Percentiles rank a stretch among this genome's conserved stretches.
These are phyloP conservation scores for Triglochin maritima DNA, from an alignment of 106 monocot species.

Conservation along the genomic window DNA sequence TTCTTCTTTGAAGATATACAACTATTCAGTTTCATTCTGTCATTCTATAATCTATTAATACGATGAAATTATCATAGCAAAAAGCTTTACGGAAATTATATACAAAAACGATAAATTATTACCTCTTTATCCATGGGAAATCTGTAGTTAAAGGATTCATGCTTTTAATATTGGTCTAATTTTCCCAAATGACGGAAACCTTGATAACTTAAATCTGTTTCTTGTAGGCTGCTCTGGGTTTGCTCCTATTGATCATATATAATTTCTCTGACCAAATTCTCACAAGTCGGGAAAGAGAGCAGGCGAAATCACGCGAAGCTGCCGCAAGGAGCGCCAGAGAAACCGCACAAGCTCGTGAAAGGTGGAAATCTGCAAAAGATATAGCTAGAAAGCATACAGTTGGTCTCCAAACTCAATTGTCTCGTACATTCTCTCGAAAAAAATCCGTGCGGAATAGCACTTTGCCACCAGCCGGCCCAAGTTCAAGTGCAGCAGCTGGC, in stretches of 20 bases:
- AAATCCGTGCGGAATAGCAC: conserved; percentile 21
- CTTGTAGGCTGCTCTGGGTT: conserved; percentile 38
- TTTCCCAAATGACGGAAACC: too few relatives aligned
- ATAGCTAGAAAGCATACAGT: conserved; percentile 67
- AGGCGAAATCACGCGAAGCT: conserved; percentile 88
- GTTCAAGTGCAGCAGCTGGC: conserved; percentile 8
- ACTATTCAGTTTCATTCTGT: too few relatives aligned
- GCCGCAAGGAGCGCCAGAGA: conserved; percentile 76
- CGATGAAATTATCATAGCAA: too few relatives aligned
- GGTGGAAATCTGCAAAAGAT: conserved; percentile 76
- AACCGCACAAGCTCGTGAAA: conserved; percentile 77
- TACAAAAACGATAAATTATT: too few relatives aligned
- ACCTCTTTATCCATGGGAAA: too few relatives aligned
- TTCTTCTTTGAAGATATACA: too few relatives aligned
- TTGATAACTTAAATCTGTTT: neutral
- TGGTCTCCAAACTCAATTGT: conserved; percentile 43
- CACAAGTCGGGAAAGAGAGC: conserved; percentile 52
- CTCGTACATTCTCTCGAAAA: conserved; percentile 69
- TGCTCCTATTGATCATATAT: conserved; percentile 75
- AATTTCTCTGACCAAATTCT: conserved; percentile 80
- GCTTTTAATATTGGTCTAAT: too few relatives aligned
- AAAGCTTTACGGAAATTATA: too few relatives aligned
- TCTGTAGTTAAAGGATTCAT: too few relatives aligned
- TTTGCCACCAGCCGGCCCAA: conserved; percentile 1
- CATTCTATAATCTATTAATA: too few relatives aligned